These are phyloP conservation scores for Zygnema circumcarinatum DNA, from an alignment of 139 green algal species.

Conservation along the genomic window DNA sequence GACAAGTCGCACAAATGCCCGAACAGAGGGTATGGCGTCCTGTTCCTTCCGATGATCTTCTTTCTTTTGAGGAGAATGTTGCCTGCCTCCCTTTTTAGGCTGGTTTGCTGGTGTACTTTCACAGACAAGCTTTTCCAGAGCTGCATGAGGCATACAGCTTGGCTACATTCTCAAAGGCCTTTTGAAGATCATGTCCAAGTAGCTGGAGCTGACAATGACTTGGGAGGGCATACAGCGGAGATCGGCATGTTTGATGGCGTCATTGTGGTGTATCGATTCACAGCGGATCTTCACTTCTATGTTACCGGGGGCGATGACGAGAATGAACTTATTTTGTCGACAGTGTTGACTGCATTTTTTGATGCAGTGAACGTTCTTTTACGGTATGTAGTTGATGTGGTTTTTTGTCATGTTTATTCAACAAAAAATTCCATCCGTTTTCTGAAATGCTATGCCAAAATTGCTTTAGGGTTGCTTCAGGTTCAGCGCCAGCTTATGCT, in stretches of 20 bases:
- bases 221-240: constrained; percentile 78
- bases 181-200: too few relatives aligned
- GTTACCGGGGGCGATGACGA: constrained; percentile 89
- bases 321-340: constrained; percentile 94
- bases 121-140: not conserved
- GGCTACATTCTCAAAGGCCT: too few relatives aligned
- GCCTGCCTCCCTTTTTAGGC: not conserved
- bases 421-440: too few relatives aligned
- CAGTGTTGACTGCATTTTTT: constrained; percentile 87
- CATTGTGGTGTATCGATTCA: constrained; percentile 96
- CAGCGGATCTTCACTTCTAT: constrained; percentile 97
- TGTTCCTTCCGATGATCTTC: too few relatives aligned
- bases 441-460: too few relatives aligned
- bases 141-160: not conserved
- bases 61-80: too few relatives aligned
- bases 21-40: constrained; percentile 80
- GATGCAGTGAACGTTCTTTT: constrained; percentile 75
- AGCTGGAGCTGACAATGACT: too few relatives aligned
- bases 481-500: not conserved
- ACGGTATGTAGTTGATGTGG: constrained; percentile 36
- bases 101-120: not conserved
- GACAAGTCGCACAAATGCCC: constrained; percentile 87
- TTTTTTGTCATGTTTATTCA: constrained; percentile 5
- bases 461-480: too few relatives aligned
- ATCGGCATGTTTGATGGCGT: constrained; percentile 96